A percentile compares a stretch with the other conserved stretches of the same genome.
Conservation (phyloP, 2,329 filamentous ascomycete genomes). For the Sclerotinia spermophila region DNA sequence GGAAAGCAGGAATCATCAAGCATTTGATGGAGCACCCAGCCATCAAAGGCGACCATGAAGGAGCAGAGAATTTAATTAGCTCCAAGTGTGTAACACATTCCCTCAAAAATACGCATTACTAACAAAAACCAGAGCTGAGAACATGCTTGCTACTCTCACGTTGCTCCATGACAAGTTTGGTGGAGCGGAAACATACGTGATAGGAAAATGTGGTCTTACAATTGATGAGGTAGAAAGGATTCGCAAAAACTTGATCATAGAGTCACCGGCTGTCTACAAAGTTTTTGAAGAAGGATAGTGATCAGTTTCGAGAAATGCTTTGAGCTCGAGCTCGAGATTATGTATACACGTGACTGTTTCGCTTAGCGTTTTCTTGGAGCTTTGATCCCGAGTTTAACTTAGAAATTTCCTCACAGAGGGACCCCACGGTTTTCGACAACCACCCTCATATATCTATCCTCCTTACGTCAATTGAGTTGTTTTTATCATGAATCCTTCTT, state of each 20-base stretch:
- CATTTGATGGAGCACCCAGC: conserved; percentile 49
- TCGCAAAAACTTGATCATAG: conserved; percentile 46
- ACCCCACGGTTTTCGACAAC: conserved; percentile 17
- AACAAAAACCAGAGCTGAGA: conserved; percentile 41
- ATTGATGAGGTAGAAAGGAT: conserved; percentile 52
- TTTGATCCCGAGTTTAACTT: conserved; percentile 7
- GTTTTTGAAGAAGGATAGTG: background rate
- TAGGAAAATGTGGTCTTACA: conserved; percentile 54
- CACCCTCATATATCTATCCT: background rate
- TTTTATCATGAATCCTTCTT: conserved; percentile 31
- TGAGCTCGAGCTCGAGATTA: background rate
- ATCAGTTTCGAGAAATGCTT: background rate
- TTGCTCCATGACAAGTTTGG: conserved; percentile 59
- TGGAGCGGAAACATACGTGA: conserved; percentile 60
- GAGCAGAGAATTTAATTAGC: conserved; percentile 44
- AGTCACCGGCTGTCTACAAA: conserved; percentile 25
- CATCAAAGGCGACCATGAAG: conserved; percentile 40
- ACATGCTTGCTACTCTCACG: conserved; percentile 48
- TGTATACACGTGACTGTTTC: conserved; percentile 4
- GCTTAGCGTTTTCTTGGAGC: conserved; percentile 13
- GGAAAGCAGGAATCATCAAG: conserved; percentile 50
- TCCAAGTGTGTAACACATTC: conserved; percentile 34
- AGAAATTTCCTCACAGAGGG: conserved; percentile 15
- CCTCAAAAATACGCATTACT: background rate
- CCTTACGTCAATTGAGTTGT: conserved; percentile 4